These are phyloP conservation scores for carrot (Daucus carota) DNA, from an alignment of 129 eudicot genomes.

Conservation along the genomic window DH1_v3.0 NC_030382.2:44001001-44001500, in stretches of 20 bases:
- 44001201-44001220: not conserved
- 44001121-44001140: slow-evolving; percentile 9
- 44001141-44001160: not conserved
- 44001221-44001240: not conserved
- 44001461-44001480: not conserved
- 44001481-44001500: not conserved
- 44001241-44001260: not conserved
- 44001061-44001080: slow-evolving; percentile 44
- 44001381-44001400: slow-evolving; percentile 36
- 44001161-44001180: not conserved
- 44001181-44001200: not conserved
- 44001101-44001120: slow-evolving; percentile 81
- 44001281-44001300: not conserved
- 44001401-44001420: slow-evolving; percentile 53
- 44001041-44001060: slow-evolving; percentile 40
- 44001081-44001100: slow-evolving; percentile 41
- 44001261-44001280: not conserved
- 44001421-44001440: slow-evolving; percentile 38
- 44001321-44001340: slow-evolving; percentile 8
- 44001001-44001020: not conserved
- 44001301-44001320: not conserved
- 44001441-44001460: not conserved
- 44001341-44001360: slow-evolving; percentile 74
- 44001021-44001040: not conserved
- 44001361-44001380: slow-evolving; percentile 46